These are phyloP conservation scores for Camellia granthamiana DNA, from an alignment of 148 eudicot genomes.

Conservation along the genomic window DNA sequence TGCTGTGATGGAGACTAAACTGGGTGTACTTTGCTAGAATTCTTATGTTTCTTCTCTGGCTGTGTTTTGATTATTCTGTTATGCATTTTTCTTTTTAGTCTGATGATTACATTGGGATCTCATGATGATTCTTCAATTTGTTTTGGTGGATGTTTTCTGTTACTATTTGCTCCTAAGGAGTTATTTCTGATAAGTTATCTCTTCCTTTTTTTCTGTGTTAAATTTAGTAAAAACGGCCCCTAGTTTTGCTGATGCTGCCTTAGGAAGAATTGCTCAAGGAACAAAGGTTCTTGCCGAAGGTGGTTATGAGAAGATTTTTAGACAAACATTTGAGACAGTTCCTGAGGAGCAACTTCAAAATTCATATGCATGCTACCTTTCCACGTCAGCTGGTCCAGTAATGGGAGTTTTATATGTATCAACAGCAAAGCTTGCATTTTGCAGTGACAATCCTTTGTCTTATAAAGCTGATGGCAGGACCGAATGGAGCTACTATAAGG, in stretches of 20 bases:
- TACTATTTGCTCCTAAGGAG: not conserved
- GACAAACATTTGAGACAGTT: slow-evolving; percentile 83
- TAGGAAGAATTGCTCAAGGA: slow-evolving; percentile 95
- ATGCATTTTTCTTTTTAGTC: not conserved
- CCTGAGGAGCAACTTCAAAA: slow-evolving; percentile 79
- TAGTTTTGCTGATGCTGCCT: slow-evolving; percentile 86
- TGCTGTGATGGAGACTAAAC: not conserved
- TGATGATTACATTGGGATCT: not conserved
- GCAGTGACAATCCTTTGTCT: slow-evolving; percentile 91
- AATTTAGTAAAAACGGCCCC: slow-evolving; percentile 82
- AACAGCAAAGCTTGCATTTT: slow-evolving; percentile 87
- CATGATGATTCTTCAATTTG: not conserved
- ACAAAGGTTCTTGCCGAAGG: slow-evolving; percentile 95
- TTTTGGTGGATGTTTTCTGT: not conserved
- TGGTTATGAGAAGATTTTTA: slow-evolving; percentile 84
- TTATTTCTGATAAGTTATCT: not conserved
- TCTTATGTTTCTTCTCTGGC: not conserved
- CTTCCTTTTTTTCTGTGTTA: not conserved
- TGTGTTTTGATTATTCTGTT: not conserved
- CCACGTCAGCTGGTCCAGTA: slow-evolving; percentile 96
- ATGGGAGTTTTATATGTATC: slow-evolving; percentile 87
- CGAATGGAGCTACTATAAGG: slow-evolving; percentile 97
- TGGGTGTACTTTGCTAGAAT: no score
- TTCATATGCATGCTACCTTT: slow-evolving; percentile 80
- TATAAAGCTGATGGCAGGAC: slow-evolving; percentile 70